Evolutionary conservation across 495 filamentous ascomycete species (phyloP), one percentile per base, ranked within the genome.

Genomic region (Poronia punctata): DNA sequence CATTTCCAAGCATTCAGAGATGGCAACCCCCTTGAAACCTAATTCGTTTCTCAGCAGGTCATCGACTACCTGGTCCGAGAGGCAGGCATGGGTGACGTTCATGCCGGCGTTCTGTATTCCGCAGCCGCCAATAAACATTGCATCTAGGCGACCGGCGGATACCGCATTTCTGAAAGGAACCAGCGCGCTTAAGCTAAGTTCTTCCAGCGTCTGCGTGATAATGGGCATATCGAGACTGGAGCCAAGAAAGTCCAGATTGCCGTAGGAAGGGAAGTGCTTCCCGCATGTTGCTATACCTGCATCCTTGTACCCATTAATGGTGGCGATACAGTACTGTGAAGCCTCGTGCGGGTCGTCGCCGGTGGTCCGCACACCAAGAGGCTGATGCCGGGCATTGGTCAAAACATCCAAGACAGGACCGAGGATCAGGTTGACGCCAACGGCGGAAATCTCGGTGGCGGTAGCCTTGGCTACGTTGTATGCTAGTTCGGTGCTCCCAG

Each of bases 1-100:
- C 88, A 94, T 95, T 59, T 94, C 88, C n/a, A 94, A 68, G 42
- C 88, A 95, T 52, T 95, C 88, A 0, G 87, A 93, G 29, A 95
- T 84, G n/a, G 87, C 86, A 5, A 95, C 88, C 3, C 88, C 88
- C 41, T 86, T 72, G 52, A 95, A 95, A 6, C 84, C 80, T 30
- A 95, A 71, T 45, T 93, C 85, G 34, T 82, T 80, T 12, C 88
- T 73, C 11, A 95, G 64, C 11, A 94, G 65, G 25, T 87, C 85
- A 45, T 94, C 84, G 15, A 95, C 84, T 5, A 95, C 86, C 52
- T 93, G 87, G 44, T 93, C 85, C 8, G 84, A 89, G 6, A 95
- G 70, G 53, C 88, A 95, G 29, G 88, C 88, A 56, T 95, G 87
- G 80, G 88, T 90, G 25, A 88, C 83, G 48, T 89, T 88, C 67